These are phyloP conservation scores for Clavariopsis aquatica DNA, from an alignment of 495 filamentous ascomycete genomes.

Conservation along the genomic window DNA sequence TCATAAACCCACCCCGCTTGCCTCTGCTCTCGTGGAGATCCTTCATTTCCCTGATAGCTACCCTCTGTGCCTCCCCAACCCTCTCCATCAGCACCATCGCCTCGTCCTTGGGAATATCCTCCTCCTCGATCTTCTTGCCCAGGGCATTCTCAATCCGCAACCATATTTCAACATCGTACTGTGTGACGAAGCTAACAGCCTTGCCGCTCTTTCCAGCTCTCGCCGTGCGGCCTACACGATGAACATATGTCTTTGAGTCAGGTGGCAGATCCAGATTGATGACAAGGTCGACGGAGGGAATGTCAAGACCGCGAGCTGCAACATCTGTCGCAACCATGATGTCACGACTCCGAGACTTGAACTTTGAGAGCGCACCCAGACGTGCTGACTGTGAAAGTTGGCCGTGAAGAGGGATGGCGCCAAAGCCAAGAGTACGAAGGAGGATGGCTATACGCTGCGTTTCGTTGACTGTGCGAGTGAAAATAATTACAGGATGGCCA, in stretches of 20 bases:
- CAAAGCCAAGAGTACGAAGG: conserved; percentile 75
- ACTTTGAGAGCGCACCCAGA: conserved; percentile 83
- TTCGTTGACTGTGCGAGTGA: conserved; percentile 90
- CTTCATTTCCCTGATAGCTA: conserved; percentile 82
- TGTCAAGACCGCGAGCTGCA: conserved; percentile 91
- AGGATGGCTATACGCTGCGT: conserved; percentile 81
- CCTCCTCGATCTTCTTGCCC: conserved; percentile 73
- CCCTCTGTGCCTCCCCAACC: conserved; percentile 80
- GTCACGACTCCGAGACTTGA: conserved; percentile 70
- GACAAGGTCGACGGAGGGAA: conserved; percentile 86
- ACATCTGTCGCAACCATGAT: conserved; percentile 97
- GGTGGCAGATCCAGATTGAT: conserved; percentile 82
- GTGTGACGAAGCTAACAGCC: conserved; percentile 78
- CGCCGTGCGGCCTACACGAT: conserved; percentile 91
- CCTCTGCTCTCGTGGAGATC: conserved; percentile 74
- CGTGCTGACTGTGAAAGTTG: conserved; percentile 83
- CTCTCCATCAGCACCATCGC: conserved; percentile 79
- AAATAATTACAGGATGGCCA: conserved; percentile 83
- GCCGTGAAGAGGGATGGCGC: conserved; percentile 88
- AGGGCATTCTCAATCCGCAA: conserved; percentile 81
- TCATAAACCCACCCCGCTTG: conserved; percentile 62
- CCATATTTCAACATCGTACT: conserved; percentile 90
- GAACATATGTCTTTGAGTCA: conserved; percentile 90
- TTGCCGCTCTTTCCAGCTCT: conserved; percentile 85
- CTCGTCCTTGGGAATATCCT: conserved; percentile 69